These are phyloP conservation scores for Apiospora sp. DNA, from an alignment of 2,329 filamentous ascomycete species.

Conservation along the genomic window DNA sequence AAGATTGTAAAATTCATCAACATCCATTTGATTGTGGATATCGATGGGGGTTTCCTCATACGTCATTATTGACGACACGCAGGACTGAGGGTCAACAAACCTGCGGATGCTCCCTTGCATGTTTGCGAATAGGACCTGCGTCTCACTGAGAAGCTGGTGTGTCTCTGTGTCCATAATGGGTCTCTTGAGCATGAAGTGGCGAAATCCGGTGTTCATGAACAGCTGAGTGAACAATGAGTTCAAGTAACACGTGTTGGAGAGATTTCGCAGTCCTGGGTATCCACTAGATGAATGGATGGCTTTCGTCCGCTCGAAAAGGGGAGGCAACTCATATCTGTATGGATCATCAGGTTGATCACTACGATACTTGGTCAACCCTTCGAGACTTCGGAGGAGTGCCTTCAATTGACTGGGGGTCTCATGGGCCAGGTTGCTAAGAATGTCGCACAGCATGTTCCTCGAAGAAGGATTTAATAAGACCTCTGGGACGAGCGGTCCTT, in stretches of 20 bases:
- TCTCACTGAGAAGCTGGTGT: constrained; percentile 77
- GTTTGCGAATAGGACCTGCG: constrained; percentile 81
- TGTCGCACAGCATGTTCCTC: constrained; percentile 66
- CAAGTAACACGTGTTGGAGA: constrained; percentile 96
- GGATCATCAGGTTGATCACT: constrained; percentile 53
- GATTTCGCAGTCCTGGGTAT: constrained; percentile 88
- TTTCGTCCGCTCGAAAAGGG: constrained; percentile 69
- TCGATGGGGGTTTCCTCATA: constrained; percentile 87
- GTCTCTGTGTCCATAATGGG: constrained; percentile 61
- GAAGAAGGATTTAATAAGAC: constrained; percentile 62
- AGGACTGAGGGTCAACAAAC: constrained; percentile 74
- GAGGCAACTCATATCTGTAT: constrained; percentile 68
- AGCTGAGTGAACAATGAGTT: constrained; percentile 95
- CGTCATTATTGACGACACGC: constrained; percentile 80
- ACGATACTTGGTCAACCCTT: constrained; percentile 59
- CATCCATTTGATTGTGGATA: constrained; percentile 92
- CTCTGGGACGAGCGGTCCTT: constrained; percentile 43
- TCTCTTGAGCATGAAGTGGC: constrained; percentile 80
- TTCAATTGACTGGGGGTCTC: constrained; percentile 57
- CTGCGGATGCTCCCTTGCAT: constrained; percentile 85
- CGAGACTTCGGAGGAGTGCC: constrained; percentile 59
- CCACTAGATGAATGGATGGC: constrained; percentile 79
- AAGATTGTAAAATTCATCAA: constrained; percentile 96
- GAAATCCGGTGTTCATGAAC: constrained; percentile 93
- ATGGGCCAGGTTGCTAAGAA: constrained; percentile 65